These are phyloP conservation scores for Xylariaceae sp. DNA, from an alignment of 2,329 filamentous ascomycete genomes.

Conservation along the genomic window DNA sequence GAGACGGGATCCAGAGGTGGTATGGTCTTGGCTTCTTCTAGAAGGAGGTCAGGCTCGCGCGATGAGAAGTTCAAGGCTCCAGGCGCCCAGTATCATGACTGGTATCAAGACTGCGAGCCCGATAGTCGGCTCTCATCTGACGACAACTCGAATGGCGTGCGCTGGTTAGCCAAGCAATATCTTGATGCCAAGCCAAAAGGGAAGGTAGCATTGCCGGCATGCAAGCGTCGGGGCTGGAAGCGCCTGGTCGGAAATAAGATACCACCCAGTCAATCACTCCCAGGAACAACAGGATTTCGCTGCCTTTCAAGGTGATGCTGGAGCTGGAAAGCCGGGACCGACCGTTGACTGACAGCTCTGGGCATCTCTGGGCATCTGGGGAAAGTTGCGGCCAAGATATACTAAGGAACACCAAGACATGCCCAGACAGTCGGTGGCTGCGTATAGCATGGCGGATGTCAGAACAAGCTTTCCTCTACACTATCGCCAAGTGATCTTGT, in stretches of 20 bases:
- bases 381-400: conserved; percentile 10
- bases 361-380: neutral
- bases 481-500: too few relatives aligned
- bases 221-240: conserved; percentile 6
- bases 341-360: neutral
- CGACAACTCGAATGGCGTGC: neutral
- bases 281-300: neutral
- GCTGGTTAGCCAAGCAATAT: neutral
- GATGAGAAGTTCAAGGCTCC: neutral
- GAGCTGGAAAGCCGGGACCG: neutral
- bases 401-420: conserved; percentile 10
- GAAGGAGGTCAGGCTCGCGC: conserved; percentile 3
- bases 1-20: conserved; percentile 1
- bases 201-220: conserved; percentile 10
- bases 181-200: conserved; percentile 5
- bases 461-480: too few relatives aligned
- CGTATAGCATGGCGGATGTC: too few relatives aligned
- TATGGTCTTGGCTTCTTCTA: conserved; percentile 8
- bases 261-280: too few relatives aligned
- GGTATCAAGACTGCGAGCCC: neutral
- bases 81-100: neutral
- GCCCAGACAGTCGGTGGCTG: neutral
- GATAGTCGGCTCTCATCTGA: conserved; percentile 1
- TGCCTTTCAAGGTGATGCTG: neutral
- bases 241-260: neutral